phyloP scores from a whole-genome alignment of 768 basidiomycete genomes.

The Butyriboletus loyo region DNA sequence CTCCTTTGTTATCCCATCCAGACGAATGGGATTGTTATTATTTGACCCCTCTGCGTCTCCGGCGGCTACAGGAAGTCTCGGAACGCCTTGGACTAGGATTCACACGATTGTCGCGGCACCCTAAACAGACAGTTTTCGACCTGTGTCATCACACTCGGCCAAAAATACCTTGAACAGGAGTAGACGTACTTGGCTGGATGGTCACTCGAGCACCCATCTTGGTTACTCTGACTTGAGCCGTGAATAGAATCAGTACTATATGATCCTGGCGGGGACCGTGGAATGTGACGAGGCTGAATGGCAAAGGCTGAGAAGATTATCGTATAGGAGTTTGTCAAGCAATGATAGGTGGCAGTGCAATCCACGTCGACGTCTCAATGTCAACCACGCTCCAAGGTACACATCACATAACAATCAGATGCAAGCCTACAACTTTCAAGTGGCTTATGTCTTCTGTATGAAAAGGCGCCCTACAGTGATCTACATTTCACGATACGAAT shows the following conservation, averaged over 20 bases:
- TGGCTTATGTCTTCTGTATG: not conserved
- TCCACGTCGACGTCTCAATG: slow-evolving; percentile 1
- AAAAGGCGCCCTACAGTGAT: not conserved
- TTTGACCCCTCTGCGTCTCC: slow-evolving; percentile 16
- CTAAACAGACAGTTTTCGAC: slow-evolving; percentile 29
- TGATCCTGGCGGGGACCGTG: too few species aligned
- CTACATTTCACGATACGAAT: not conserved
- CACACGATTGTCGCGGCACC: slow-evolving; percentile 22
- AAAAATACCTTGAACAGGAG: not conserved
- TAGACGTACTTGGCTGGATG: slow-evolving; percentile 2
- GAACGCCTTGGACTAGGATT: slow-evolving; percentile 26
- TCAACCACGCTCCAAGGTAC: slow-evolving; percentile 1
- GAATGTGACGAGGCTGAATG: not conserved
- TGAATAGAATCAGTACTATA: too few species aligned
- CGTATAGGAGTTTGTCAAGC: not conserved
- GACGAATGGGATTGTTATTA: slow-evolving; percentile 23
- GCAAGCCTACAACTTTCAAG: slow-evolving; percentile 15
- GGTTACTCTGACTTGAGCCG: too few species aligned
- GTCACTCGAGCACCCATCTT: slow-evolving; percentile 16
- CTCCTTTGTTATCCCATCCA: slow-evolving; percentile 18
- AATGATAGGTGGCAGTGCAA: slow-evolving; percentile 16
- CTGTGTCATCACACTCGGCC: slow-evolving; percentile 8
- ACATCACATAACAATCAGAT: slow-evolving; percentile 10
- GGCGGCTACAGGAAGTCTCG: slow-evolving; percentile 5
- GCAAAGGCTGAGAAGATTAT: not conserved